A percentile compares a stretch with the other conserved stretches of the same genome.
These are phyloP conservation scores for Lentinula lateritia DNA, from an alignment of 768 basidiomycete genomes.

Conservation along the genomic window DNA sequence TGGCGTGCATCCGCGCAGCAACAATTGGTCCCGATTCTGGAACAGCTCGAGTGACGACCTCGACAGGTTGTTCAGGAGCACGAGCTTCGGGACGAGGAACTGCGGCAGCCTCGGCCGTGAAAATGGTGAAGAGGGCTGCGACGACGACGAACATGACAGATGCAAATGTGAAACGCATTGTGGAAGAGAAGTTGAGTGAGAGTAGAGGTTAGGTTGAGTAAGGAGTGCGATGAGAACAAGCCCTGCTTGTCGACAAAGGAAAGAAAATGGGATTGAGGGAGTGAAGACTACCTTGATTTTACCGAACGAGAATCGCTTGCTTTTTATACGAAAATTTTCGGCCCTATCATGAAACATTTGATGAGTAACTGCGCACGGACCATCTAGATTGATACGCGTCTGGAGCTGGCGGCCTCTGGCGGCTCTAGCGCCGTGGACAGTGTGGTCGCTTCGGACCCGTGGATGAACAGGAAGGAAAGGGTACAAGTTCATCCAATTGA, in stretches of 20 bases:
- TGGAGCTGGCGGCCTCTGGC: too few species aligned
- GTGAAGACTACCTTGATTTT: conserved; percentile 30
- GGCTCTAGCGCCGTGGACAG: too few species aligned
- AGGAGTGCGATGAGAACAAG: conserved; percentile 7
- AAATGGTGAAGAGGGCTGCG: conserved; percentile 10
- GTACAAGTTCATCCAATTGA: too few species aligned
- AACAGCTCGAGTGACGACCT: background rate
- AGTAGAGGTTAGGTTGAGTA: conserved; percentile 15
- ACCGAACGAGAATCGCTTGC: background rate
- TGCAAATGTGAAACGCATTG: conserved; percentile 23
- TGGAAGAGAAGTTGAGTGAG: conserved; percentile 11
- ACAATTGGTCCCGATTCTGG: background rate
- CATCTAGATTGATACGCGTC: background rate
- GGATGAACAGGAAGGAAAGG: too few species aligned
- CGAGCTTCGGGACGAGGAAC: conserved; percentile 13
- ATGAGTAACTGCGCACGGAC: background rate
- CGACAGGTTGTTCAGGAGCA: background rate
- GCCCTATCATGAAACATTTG: conserved; percentile 2
- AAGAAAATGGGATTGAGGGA: conserved; percentile 12
- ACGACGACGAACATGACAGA: conserved; percentile 17
- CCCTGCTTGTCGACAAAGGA: conserved; percentile 10
- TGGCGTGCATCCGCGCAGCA: conserved; percentile 5
- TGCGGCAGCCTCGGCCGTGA: conserved; percentile 19
- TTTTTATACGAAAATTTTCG: background rate
- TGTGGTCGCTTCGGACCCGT: too few species aligned